phyloP scores from a whole-genome alignment of 177 flowering plant species.

The Vitis hybrid region DNA sequence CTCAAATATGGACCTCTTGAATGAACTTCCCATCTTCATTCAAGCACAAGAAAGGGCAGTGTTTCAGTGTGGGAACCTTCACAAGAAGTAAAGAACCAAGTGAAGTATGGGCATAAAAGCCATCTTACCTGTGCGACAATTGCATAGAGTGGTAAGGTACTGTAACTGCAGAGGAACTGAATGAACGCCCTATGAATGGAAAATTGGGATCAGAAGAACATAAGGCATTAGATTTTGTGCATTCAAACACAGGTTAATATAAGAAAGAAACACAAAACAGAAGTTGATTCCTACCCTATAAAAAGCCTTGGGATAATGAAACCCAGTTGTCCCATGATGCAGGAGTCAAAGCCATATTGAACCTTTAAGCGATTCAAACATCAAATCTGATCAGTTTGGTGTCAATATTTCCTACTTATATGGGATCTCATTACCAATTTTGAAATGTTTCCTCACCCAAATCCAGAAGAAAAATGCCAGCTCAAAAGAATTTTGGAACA shows the following conservation, averaged over 20 bases:
- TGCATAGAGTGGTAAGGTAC: constrained; percentile 92
- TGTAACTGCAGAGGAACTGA: constrained; percentile 90
- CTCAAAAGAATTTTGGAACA: constrained; percentile 93
- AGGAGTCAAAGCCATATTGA: constrained; percentile 68
- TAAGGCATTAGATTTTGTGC: constrained; percentile 31
- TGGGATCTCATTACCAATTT: neutral
- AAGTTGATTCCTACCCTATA: constrained; percentile 56
- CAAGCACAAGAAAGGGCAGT: constrained; percentile 10
- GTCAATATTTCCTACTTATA: neutral
- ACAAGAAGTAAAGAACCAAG: constrained; percentile 37
- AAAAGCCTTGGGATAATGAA: constrained; percentile 74
- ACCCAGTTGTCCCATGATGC: constrained; percentile 75
- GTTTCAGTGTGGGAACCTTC: constrained; percentile 30
- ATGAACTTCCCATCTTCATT: constrained; percentile 81
- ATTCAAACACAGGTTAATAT: no score
- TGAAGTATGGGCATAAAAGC: no score
- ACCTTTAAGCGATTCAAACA: constrained; percentile 18
- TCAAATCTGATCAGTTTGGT: neutral
- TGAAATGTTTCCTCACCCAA: constrained; percentile 38
- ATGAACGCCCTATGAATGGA: constrained; percentile 53
- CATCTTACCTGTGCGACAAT: constrained; percentile 81
- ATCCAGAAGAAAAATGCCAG: constrained; percentile 95
- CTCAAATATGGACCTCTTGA: constrained; percentile 66
- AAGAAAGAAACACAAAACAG: neutral
- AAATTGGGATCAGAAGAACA: constrained; percentile 13